phyloP scores from a whole-genome alignment of 129 eudicot genomes.

The Kitagawia praeruptora region DNA sequence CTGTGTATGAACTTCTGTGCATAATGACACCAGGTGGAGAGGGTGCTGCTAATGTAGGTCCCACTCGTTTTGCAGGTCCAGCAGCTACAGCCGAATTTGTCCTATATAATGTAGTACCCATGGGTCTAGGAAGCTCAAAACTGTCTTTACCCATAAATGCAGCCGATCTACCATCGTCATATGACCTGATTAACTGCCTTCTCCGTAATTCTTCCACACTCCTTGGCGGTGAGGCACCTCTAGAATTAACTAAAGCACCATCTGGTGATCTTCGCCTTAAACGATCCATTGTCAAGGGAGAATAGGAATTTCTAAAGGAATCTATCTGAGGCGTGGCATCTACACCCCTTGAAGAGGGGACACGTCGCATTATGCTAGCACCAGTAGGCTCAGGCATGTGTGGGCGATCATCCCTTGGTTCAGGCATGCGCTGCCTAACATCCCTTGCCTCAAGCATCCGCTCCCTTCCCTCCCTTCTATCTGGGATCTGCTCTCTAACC shows the following conservation, averaged over 20 bases:
- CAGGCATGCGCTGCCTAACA: slow-evolving; percentile 24
- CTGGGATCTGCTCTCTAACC: slow-evolving; percentile 27
- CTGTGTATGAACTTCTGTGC: slow-evolving; percentile 55
- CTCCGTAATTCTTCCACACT: slow-evolving; percentile 43
- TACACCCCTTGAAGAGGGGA: slow-evolving; percentile 33
- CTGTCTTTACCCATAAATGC: slow-evolving; percentile 42
- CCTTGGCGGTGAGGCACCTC: slow-evolving; percentile 49
- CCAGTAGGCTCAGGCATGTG: slow-evolving; percentile 27
- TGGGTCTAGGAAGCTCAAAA: slow-evolving; percentile 42
- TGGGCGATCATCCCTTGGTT: slow-evolving; percentile 33
- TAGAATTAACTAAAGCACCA: slow-evolving; percentile 30
- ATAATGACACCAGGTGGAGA: slow-evolving; percentile 29
- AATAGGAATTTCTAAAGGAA: slow-evolving; percentile 32
- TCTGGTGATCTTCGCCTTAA: slow-evolving; percentile 75
- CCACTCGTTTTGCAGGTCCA: slow-evolving; percentile 36
- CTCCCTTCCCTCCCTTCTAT: slow-evolving; percentile 26
- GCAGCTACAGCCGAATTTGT: slow-evolving; percentile 40
- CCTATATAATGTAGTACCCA: slow-evolving; percentile 34
- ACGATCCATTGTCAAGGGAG: slow-evolving; percentile 67
- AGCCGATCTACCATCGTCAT: slow-evolving; percentile 46
- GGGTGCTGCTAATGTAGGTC: slow-evolving; percentile 29
- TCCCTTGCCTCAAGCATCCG: slow-evolving; percentile 31
- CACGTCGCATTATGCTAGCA: slow-evolving; percentile 25
- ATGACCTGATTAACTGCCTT: slow-evolving; percentile 44
- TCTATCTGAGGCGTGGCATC: slow-evolving; percentile 35